These are phyloP conservation scores for Aspergillus ruber DNA, from an alignment of 2,329 filamentous ascomycete species.

Conservation along the genomic window DNA sequence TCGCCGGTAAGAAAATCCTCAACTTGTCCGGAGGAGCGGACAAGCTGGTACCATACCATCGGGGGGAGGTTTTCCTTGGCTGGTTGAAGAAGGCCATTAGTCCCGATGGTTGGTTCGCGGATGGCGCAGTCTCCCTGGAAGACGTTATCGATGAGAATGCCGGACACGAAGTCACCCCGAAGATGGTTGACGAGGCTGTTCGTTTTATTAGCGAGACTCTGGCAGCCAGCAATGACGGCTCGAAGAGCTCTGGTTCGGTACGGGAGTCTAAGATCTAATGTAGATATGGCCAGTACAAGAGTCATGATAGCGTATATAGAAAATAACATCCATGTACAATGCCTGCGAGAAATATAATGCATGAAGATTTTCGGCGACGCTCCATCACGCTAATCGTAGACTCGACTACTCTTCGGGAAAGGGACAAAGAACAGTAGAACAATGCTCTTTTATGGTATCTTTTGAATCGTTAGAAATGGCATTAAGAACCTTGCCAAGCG, in stretches of 20 bases:
- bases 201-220: constrained; percentile 47
- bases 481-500: too few species aligned
- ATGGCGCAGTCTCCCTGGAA: constrained; percentile 48
- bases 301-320: background rate
- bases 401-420: too few species aligned
- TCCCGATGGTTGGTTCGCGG: constrained; percentile 42
- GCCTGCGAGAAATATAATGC: background rate
- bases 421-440: constrained; percentile 13
- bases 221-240: constrained; percentile 17
- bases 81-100: constrained; percentile 47
- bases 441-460: constrained; percentile 1
- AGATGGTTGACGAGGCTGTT: constrained; percentile 52
- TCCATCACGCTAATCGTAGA: too few species aligned
- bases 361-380: too few species aligned
- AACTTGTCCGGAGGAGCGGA: constrained; percentile 51
- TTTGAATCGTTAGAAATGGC: background rate
- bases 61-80: constrained; percentile 50
- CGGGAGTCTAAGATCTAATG: constrained; percentile 30
- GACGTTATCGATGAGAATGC: constrained; percentile 52
- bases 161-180: constrained; percentile 52
- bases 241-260: constrained; percentile 21
- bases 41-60: constrained; percentile 55
- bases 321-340: background rate
- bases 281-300: background rate
- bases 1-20: constrained; percentile 50